Percentiles rank a stretch among this genome's conserved stretches.
These are phyloP conservation scores for Mikania micrantha DNA, from an alignment of 129 eudicot genomes.

Conservation along the genomic window DNA sequence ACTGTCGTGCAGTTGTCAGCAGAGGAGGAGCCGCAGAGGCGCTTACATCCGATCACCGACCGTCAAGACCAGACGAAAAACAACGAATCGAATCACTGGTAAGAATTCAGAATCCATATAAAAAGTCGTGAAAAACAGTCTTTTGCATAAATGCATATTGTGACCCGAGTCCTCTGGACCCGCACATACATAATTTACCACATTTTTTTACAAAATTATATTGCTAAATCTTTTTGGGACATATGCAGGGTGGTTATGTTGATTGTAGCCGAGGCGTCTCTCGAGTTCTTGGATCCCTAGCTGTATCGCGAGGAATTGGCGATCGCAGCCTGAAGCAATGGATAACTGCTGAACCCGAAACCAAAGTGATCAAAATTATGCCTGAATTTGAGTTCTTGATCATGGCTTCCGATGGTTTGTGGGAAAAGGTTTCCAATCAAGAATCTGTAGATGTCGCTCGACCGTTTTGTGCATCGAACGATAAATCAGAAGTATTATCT, in stretches of 20 bases:
- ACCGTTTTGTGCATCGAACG: conserved; percentile 36
- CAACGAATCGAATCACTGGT: conserved; percentile 54
- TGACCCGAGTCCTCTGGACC: no score
- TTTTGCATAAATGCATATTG: no score
- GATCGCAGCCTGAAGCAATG: conserved; percentile 79
- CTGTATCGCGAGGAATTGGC: conserved; percentile 87
- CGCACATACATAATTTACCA: no score
- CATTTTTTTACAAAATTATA: background rate
- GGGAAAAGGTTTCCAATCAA: conserved; percentile 94
- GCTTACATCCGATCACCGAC: conserved; percentile 76
- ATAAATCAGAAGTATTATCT: conserved; percentile 32
- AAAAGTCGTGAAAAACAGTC: background rate
- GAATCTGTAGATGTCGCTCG: conserved; percentile 80
- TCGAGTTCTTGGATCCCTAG: conserved; percentile 84
- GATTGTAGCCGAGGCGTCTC: conserved; percentile 62
- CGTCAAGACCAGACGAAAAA: conserved; percentile 67
- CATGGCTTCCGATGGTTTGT: conserved; percentile 95
- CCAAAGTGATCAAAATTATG: conserved; percentile 35
- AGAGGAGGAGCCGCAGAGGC: conserved; percentile 65
- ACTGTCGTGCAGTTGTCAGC: conserved; percentile 83
- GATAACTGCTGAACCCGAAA: conserved; percentile 90
- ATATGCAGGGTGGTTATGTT: conserved; percentile 72
- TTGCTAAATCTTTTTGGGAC: background rate
- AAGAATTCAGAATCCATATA: background rate
- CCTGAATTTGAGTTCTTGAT: conserved; percentile 69